Percentiles rank a stretch among this genome's conserved stretches.
Conservation (phyloP, 306 rosid species). For the Fragaria iinumae region DNA sequence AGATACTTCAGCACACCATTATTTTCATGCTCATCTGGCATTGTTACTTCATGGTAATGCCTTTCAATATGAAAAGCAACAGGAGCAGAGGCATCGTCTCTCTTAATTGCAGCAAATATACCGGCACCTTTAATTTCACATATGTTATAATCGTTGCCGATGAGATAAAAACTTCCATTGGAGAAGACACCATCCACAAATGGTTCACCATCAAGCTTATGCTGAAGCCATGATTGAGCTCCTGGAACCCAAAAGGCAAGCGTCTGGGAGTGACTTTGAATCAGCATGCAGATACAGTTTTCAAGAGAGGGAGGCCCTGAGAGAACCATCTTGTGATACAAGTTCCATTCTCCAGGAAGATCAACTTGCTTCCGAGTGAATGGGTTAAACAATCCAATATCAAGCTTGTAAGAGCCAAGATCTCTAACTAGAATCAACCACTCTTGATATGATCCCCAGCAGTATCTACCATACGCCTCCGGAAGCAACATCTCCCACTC, state of each 20-base stretch:
- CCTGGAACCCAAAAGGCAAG: constrained; percentile 50
- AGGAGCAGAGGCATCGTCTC: constrained; percentile 16
- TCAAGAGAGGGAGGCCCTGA: constrained; percentile 39
- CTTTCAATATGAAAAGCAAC: constrained; percentile 29
- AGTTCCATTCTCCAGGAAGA: constrained; percentile 54
- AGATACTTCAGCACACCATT: constrained; percentile 43
- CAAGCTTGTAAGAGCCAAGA: constrained; percentile 35
- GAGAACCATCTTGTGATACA: constrained; percentile 61
- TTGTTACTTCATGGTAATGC: constrained; percentile 37
- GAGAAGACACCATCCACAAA: constrained; percentile 64
- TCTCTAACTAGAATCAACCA: constrained; percentile 54
- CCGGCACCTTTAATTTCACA: constrained; percentile 35
- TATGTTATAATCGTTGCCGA: constrained; percentile 38
- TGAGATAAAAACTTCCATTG: constrained; percentile 54
- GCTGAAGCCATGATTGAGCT: constrained; percentile 39
- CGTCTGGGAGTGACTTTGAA: constrained; percentile 42
- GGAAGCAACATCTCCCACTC: constrained; percentile 54
- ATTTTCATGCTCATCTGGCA: constrained; percentile 28
- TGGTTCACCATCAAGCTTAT: constrained; percentile 43
- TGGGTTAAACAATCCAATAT: constrained; percentile 49
- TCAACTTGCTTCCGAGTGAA: constrained; percentile 39
- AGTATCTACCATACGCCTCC: constrained; percentile 42
- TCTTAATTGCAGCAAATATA: constrained; percentile 19
- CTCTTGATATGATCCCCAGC: constrained; percentile 67
- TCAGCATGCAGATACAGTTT: constrained; percentile 48